A percentile compares a stretch with the other conserved stretches of the same genome.
Evolutionary conservation across 2,329 filamentous ascomycete species (phyloP).

Genomic region (Thermochaetoides dissita): DNA sequence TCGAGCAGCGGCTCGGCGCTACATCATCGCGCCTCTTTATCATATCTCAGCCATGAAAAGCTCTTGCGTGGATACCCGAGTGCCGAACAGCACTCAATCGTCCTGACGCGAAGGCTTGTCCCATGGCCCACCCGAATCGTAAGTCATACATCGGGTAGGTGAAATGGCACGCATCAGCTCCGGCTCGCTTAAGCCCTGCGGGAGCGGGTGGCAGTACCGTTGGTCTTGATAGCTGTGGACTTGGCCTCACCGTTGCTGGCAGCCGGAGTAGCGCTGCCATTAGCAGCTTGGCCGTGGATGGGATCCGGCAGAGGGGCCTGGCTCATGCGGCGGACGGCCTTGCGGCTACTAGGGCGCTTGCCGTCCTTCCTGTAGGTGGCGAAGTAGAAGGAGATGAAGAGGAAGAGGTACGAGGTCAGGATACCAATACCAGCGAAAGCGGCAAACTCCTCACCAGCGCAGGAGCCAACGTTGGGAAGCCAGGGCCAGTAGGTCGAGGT

Average conservation of each 20-base stretch:
- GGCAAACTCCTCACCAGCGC: slow-evolving; percentile 92
- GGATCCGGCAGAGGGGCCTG: slow-evolving; percentile 65
- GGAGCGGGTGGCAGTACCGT: slow-evolving; percentile 14
- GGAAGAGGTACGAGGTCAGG: slow-evolving; percentile 84
- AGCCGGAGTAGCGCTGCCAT: slow-evolving; percentile 40
- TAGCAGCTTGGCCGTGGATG: slow-evolving; percentile 47
- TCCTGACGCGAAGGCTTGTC: too few relatives aligned
- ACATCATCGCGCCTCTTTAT: not conserved
- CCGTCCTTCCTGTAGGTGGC: slow-evolving; percentile 85
- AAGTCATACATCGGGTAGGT: not conserved
- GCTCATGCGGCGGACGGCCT: slow-evolving; percentile 53
- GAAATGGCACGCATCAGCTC: not conserved
- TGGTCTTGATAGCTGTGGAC: slow-evolving; percentile 14
- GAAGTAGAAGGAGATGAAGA: slow-evolving; percentile 98
- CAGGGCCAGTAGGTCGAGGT: slow-evolving; percentile 75
- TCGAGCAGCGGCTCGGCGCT: too few relatives aligned
- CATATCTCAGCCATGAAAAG: not conserved
- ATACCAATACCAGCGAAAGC: slow-evolving; percentile 86
- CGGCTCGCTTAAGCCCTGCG: slow-evolving; percentile 11
- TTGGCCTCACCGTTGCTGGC: slow-evolving; percentile 18
- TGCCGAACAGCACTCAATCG: not conserved
- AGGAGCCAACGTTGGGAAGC: slow-evolving; percentile 72
- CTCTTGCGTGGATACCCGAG: not conserved
- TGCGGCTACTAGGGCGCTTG: slow-evolving; percentile 68
- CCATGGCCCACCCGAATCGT: not conserved